Evolutionary conservation across 805 yeast genomes (phyloP).

Genomic region (Candida maesae): DNA sequence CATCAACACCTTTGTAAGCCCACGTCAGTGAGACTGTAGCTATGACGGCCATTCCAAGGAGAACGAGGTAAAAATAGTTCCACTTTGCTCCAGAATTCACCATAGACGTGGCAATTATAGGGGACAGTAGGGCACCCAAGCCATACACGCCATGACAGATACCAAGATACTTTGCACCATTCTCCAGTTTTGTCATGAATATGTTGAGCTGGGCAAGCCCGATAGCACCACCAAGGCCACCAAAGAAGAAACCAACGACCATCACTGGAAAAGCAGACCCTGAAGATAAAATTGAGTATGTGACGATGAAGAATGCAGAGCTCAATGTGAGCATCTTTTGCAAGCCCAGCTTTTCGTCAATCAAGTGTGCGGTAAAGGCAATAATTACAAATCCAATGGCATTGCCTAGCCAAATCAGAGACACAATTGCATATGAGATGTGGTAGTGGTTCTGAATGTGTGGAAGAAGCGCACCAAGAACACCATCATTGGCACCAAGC

Average conservation of each 20-base stretch:
- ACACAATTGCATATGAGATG: constrained; percentile 47
- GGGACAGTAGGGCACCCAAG: constrained; percentile 58
- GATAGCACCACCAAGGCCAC: constrained; percentile 53
- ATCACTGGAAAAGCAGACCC: constrained; percentile 47
- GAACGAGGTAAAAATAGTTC: constrained; percentile 48
- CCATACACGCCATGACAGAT: constrained; percentile 60
- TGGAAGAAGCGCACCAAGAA: constrained; percentile 56
- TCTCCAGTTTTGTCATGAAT: constrained; percentile 41
- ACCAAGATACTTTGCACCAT: constrained; percentile 47
- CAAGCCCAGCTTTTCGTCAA: constrained; percentile 40
- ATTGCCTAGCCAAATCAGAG: constrained; percentile 53
- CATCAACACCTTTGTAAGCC: constrained; percentile 44
- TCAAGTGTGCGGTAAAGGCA: constrained; percentile 42
- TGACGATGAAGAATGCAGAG: constrained; percentile 31
- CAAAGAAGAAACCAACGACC: constrained; percentile 48
- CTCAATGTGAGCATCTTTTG: constrained; percentile 38
- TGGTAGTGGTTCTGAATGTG: constrained; percentile 44
- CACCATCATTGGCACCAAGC: constrained; percentile 49
- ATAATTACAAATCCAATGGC: constrained; percentile 51
- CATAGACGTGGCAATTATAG: constrained; percentile 54
- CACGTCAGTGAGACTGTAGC: constrained; percentile 32
- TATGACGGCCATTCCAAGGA: constrained; percentile 38
- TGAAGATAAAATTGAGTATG: constrained; percentile 42
- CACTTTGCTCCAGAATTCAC: constrained; percentile 49
- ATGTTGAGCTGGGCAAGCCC: constrained; percentile 48